Base-by-base conservation (phyloP, 345 rosid genomes). In the Brassica carinata region DNA sequence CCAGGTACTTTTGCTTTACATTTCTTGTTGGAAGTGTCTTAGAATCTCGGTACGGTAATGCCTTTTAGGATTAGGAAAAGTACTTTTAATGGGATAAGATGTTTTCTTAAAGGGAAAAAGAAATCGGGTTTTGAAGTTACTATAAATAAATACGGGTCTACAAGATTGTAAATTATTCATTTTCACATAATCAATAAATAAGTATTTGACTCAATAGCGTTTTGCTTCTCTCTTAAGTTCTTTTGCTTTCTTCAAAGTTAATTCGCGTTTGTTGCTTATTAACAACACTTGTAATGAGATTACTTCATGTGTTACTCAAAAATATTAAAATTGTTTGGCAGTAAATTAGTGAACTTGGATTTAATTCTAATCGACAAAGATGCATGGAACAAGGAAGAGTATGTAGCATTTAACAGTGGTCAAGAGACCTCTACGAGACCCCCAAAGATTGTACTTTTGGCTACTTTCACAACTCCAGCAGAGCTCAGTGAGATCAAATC, bases 301-400 rank as follows among this genome's bases (percentile, higher is more conserved):
- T 59, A 75, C 38, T 58, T 5, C 29, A 67, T 58, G 7, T 45
- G 43, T 68, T 43, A 43, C 26, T 59, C 8, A 34, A 34, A 34
- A 34, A 5, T 0, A 9, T 7, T 74, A 29, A 29, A 29, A 29
- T 29, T 71, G 45, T 53, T 55, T 77, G 67, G 8, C 90, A 90
- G 97, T 43, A 72, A 29, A 43, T 65, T 81, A 79, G 86, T 38
- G 38, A 77, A 82, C 69, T 79, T 86, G 72, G 79, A 78, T 27
- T 66, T 93, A 90, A 69, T 96, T 82, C 87, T 96, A 63, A 80
- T 92, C 2, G 98, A 93, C 85, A 85, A 87, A 84, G 97, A 96
- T 67, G 83, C 78, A 11, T 96, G 97, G 97, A 79, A 88, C 75
- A 80, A 83, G 76, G 85, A 93, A 85, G 78, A 69, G 29, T 84